phyloP scores from a whole-genome alignment of 2,329 filamentous ascomycete species.

The Davidsoniella eucalypti region DNA sequence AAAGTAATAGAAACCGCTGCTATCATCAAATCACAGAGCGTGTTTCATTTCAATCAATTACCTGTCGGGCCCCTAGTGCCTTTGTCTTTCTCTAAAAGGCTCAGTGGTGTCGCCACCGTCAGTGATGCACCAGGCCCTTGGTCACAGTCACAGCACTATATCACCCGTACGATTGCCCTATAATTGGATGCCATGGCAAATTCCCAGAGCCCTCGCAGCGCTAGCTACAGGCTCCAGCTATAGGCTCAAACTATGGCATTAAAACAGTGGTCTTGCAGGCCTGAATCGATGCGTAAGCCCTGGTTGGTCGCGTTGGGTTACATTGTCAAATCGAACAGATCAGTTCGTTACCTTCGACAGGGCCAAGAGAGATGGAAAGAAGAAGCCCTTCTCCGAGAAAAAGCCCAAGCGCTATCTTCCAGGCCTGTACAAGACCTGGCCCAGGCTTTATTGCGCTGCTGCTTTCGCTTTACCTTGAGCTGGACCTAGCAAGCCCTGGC shows the following conservation, averaged over 20 bases:
- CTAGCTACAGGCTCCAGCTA: no score
- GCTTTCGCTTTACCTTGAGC: slow-evolving; percentile 4
- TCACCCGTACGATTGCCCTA: no score
- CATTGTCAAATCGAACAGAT: neutral
- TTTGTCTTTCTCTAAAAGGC: no score
- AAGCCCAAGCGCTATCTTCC: neutral
- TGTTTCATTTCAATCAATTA: slow-evolving; percentile 1
- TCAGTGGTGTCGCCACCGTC: no score
- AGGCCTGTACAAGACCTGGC: neutral
- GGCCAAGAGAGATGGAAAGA: neutral
- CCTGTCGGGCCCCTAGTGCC: no score
- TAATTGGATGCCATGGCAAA: no score
- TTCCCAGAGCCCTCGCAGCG: no score
- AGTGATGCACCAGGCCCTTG: no score
- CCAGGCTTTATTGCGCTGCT: neutral
- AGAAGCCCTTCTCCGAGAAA: neutral
- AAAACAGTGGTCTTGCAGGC: no score
- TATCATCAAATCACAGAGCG: neutral
- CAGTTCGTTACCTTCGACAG: neutral
- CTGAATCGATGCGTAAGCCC: no score
- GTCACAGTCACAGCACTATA: neutral
- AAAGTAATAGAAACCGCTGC: no score
- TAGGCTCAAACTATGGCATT: neutral
- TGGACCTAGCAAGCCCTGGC: neutral
- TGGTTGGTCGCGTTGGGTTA: neutral